Evolutionary conservation across 2,329 filamentous ascomycete genomes (phyloP).

Genomic region (Penicillium sp.): DNA sequence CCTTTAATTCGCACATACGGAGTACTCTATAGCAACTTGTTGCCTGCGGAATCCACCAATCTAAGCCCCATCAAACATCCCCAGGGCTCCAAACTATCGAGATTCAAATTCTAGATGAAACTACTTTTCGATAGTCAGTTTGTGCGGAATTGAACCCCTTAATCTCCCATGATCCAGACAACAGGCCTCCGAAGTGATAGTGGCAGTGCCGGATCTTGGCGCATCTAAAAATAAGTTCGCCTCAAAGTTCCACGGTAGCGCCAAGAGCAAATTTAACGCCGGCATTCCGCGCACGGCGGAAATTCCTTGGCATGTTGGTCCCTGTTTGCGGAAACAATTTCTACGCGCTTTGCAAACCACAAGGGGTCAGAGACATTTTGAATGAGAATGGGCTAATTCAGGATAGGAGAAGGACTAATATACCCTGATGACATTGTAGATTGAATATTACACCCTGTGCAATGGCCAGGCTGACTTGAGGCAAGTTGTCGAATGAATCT

Average conservation of each 20-base stretch:
- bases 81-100: too few species aligned
- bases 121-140: too few species aligned
- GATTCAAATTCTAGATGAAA: too few species aligned
- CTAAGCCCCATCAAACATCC: too few species aligned
- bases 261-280: slow-evolving; percentile 3
- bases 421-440: too few species aligned
- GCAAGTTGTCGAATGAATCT: background rate
- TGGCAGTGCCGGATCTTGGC: slow-evolving; percentile 6
- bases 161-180: too few species aligned
- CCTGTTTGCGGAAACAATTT: background rate
- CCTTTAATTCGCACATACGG: too few species aligned
- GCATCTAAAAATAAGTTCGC: slow-evolving; percentile 1
- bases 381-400: background rate
- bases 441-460: too few species aligned
- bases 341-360: background rate
- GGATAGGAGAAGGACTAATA: too few species aligned
- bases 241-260: background rate
- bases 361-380: background rate
- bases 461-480: background rate
- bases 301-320: slow-evolving; percentile 1
- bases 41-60: too few species aligned
- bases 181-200: background rate
- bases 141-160: too few species aligned
- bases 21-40: too few species aligned
- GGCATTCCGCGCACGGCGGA: slow-evolving; percentile 4